phyloP scores from a whole-genome alignment of 208 protist species.

The Tritrichomonas foetus region DNA sequence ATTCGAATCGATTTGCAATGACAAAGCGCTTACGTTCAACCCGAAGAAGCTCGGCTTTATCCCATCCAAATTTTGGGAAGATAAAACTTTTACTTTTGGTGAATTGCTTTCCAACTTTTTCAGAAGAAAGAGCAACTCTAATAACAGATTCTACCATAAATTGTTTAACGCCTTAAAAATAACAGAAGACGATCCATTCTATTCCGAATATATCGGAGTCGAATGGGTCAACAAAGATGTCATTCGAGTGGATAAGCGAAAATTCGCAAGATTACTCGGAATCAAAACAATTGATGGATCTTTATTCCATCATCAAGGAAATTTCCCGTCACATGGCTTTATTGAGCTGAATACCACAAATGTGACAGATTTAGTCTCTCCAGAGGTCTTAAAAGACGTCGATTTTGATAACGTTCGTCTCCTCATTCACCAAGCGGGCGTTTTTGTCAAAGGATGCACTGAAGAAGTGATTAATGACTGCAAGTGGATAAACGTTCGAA shows the following conservation, averaged over 20 bases:
- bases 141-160: background rate
- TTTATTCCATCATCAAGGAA: slow-evolving; percentile 34
- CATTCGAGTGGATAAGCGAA: background rate
- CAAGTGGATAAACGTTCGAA: background rate
- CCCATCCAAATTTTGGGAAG: background rate
- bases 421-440: background rate
- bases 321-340: slow-evolving; percentile 32
- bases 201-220: background rate
- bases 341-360: background rate
- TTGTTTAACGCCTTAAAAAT: slow-evolving; percentile 35
- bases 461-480: background rate
- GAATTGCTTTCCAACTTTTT: background rate
- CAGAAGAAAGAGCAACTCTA: slow-evolving; percentile 14
- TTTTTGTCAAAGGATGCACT: background rate
- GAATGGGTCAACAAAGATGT: background rate
- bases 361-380: background rate
- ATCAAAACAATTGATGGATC: slow-evolving; percentile 7
- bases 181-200: background rate
- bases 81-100: slow-evolving; percentile 13
- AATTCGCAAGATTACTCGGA: slow-evolving; percentile 13
- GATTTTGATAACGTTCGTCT: slow-evolving; percentile 14
- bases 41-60: slow-evolving; percentile 26
- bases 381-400: background rate
- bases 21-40: background rate
- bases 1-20: background rate